Evolutionary conservation across 2,329 filamentous ascomycete genomes (phyloP), one percentile per base, ranked within the genome.

Genomic region (Myrmaecium sp.): DNA sequence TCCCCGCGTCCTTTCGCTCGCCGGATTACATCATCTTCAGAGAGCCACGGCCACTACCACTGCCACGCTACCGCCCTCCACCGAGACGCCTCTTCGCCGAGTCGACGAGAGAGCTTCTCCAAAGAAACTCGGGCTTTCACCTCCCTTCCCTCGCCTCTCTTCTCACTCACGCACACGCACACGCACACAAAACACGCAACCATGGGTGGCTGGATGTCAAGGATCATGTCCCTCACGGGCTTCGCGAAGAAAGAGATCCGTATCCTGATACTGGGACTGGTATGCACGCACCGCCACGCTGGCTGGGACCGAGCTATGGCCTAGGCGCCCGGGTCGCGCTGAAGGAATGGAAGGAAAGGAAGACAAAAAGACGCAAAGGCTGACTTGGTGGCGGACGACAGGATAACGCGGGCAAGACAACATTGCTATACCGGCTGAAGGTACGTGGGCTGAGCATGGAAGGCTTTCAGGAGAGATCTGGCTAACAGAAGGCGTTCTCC

Each of bases 351-450:
- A n/a, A n/a, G 7, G 18, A 20, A 20, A 9, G 5, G 18, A 20
- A n/a, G 18, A n/a, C 7, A 7, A n/a, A 20, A 20, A 9, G 5
- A 16, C 14, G 18, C n/a, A n/a, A 20, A 7, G 21, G 21, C 21
- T 23, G 6, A 23, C 14, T 13, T 29, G 15, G 21, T 14, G 17
- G 16, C 16, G 17, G 17, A 16, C 14, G 17, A 6, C 49, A 95
- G 82, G 89, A 98, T 57, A 95, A 95, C 55, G 89, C 89, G 25
- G 89, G 89, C 53, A 98, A 98, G 62, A 98, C 89, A 22, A 98
- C 89, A 17, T 65, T 98, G 33, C 64, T 98, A 31, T 98, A 98
- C 62, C 78, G 86, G 56, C 62, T 98, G 41, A 94, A 94, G 76
- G 82, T 91, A 54, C 14, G 39, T 16, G n/a, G 18, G 18, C 7